Conservation (phyloP, 257 asterid species). For the Solanum arcanum region DNA sequence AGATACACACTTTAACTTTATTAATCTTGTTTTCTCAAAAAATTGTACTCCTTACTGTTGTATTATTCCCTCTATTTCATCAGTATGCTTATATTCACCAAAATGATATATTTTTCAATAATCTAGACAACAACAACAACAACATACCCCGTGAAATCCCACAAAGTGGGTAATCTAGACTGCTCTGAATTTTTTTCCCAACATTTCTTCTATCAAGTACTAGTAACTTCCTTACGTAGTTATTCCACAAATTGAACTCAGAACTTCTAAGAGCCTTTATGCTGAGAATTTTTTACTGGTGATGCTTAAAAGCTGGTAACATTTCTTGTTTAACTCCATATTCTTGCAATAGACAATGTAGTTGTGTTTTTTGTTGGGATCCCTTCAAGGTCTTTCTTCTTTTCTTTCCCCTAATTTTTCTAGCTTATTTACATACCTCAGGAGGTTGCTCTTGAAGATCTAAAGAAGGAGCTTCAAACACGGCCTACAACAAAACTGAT, state of each 20-base stretch:
- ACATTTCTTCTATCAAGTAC: neutral
- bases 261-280: neutral
- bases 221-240: neutral
- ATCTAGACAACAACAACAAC: neutral
- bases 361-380: neutral
- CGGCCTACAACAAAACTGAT: constrained; percentile 87
- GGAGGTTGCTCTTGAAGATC: constrained; percentile 70
- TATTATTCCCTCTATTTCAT: neutral
- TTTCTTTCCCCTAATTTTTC: neutral
- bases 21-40: neutral
- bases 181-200: neutral
- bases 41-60: neutral
- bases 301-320: neutral
- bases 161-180: neutral
- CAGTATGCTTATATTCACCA: neutral
- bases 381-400: neutral
- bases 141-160: neutral
- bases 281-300: neutral
- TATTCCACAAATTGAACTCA: neutral
- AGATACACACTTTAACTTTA: neutral
- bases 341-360: neutral
- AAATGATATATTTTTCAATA: neutral
- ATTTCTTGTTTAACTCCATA: neutral
- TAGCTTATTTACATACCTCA: constrained; percentile 7
- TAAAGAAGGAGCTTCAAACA: constrained; percentile 74